Base-by-base conservation (phyloP, 495 filamentous ascomycete genomes). In the Rhizodiscina lignyota region DNA sequence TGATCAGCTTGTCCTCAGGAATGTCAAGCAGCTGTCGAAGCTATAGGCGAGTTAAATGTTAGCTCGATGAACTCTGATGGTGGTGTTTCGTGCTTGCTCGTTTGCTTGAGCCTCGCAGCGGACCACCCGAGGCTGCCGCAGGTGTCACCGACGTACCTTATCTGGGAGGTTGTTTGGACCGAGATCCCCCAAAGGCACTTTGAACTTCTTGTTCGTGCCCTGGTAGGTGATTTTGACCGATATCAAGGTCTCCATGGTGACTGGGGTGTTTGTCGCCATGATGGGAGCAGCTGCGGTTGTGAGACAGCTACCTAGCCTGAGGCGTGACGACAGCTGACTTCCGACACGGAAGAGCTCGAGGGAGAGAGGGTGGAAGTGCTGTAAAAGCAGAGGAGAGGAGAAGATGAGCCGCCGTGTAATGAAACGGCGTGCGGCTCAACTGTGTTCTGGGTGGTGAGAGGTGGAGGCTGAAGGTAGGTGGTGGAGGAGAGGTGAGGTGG, bases 181-280 rank as follows among this genome's bases (percentile, higher is more conserved):
- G n/a, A 94, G 68, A 46, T 99, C 89, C 44, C 68, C 71, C 52
- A 99, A 62, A 24, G 83, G 77, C 12, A 99, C 64, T 66, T 92
- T 96, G 61, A 92, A 84, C 49, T 86, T 77, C 34, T 81, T 72
- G 44, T 72, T 79, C 38, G 50, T 55, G 42, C 74, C 79, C 45
- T 83, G 72, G 43, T 78, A 67, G 39, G 69, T 70, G 45, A 94
- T 65, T 61, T 96, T 96, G 57, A 94, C 59, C 35, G 79, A 83
- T 49, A 99, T 78, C 37, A 75, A 58, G 36, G 82, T 85, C 37
- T 86, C 82, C 20, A 13, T 13, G 4, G 63, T 62, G 37, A 71
- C 62, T n/a, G 61, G 53, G 32, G 53, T 56, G 42, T 59, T 56
- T 41, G 61, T 61, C 36, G 70, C 62, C 68, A 72, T 74, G 48